Percentiles rank a stretch among this genome's conserved stretches.
Conservation (phyloP, 306 rosid genomes). For the Malus fusca region DNA sequence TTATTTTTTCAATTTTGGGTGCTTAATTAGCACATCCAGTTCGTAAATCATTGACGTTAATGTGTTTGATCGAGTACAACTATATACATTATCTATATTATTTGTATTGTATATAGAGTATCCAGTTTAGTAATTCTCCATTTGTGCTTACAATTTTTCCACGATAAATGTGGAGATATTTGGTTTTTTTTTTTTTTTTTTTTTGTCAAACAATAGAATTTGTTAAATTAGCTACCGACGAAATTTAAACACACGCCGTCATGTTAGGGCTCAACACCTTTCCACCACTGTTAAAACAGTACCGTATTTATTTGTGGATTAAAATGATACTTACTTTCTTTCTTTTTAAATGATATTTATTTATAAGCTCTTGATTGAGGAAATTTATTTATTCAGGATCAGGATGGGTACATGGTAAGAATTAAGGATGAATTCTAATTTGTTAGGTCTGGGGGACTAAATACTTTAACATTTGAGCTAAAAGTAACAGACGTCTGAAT, state of each 20-base stretch:
- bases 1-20: background rate
- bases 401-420: no score
- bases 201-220: no score
- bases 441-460: background rate
- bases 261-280: fast-evolving
- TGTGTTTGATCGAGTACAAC: background rate
- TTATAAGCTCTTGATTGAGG: background rate
- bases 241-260: no score
- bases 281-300: no score
- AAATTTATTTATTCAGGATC: background rate
- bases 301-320: background rate
- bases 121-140: background rate
- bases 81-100: background rate
- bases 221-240: no score
- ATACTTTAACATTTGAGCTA: background rate
- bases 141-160: background rate
- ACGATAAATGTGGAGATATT: background rate
- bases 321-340: background rate
- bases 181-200: background rate
- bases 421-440: background rate
- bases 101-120: background rate
- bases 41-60: background rate
- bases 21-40: background rate
- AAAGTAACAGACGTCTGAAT: background rate
- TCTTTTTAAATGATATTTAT: no score